These are phyloP conservation scores for Phytopythium aichiense DNA, from an alignment of 352 stramenopile species.

Conservation along the genomic window DNA sequence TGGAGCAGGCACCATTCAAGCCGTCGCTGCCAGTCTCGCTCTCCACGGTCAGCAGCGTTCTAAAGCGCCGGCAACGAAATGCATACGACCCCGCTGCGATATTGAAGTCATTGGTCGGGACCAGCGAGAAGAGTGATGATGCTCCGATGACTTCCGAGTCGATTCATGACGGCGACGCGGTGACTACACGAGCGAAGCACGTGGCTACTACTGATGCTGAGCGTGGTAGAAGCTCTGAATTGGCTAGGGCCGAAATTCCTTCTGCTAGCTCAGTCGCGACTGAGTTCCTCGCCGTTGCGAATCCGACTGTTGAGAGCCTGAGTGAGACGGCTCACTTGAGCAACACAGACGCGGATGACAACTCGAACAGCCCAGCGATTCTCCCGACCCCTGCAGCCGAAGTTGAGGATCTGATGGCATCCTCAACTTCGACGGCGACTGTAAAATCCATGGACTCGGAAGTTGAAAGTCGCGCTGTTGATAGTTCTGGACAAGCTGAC, in stretches of 20 bases:
- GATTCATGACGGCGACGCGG: not conserved
- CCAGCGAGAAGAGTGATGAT: not conserved
- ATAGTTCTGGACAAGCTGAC: not conserved
- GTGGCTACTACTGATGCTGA: not conserved
- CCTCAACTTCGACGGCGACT: not conserved
- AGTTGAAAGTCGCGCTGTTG: not conserved
- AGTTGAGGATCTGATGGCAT: not conserved
- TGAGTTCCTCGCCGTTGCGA: not conserved
- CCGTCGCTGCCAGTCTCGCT: constrained; percentile 15
- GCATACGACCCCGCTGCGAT: not conserved
- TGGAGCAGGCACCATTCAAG: constrained; percentile 17
- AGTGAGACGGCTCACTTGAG: not conserved
- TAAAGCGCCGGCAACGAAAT: constrained; percentile 20
- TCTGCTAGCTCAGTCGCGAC: not conserved
- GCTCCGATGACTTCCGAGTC: too few relatives aligned
- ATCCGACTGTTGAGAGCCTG: not conserved
- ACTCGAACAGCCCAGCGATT: not conserved
- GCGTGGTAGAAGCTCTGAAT: not conserved
- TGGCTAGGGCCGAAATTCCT: not conserved
- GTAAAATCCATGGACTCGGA: not conserved
- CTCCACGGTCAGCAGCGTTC: constrained; percentile 14
- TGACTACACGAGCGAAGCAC: not conserved
- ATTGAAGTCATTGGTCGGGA: not conserved
- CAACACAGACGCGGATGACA: not conserved
- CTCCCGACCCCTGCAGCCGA: not conserved